Conservation (phyloP, 2,329 filamentous ascomycete species). For the Raffaelea deltoideospora region DNA sequence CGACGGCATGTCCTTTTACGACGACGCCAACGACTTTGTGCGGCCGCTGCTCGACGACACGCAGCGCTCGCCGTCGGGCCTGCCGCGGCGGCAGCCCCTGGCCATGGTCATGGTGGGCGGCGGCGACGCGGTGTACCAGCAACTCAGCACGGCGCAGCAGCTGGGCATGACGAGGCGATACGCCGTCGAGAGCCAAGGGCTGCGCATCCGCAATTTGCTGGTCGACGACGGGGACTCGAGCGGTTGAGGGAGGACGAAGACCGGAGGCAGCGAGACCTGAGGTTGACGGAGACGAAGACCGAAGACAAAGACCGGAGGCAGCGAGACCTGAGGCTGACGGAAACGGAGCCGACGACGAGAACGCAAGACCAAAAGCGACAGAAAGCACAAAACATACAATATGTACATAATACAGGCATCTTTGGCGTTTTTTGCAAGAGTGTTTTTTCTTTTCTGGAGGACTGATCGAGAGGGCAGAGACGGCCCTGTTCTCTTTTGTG, state of each 20-base stretch:
- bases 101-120: constrained; percentile 74
- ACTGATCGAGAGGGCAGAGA: no score
- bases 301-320: neutral
- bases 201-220: constrained; percentile 64
- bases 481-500: neutral
- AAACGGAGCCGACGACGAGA: neutral
- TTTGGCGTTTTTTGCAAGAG: no score
- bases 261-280: no score
- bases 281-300: neutral
- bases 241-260: neutral
- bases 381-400: no score
- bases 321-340: no score
- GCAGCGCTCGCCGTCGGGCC: constrained; percentile 56
- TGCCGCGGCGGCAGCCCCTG: constrained; percentile 56
- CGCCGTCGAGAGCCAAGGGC: constrained; percentile 64
- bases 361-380: no score
- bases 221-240: constrained; percentile 28
- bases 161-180: constrained; percentile 68
- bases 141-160: constrained; percentile 46
- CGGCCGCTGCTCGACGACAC: constrained; percentile 59
- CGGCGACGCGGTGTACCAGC: constrained; percentile 46
- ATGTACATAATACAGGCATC: no score
- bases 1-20: constrained; percentile 14
- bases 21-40: constrained; percentile 18
- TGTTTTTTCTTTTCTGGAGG: no score